phyloP scores from a whole-genome alignment of 1,139 yeast genomes.

The Kluyveromyces marxianus region DNA sequence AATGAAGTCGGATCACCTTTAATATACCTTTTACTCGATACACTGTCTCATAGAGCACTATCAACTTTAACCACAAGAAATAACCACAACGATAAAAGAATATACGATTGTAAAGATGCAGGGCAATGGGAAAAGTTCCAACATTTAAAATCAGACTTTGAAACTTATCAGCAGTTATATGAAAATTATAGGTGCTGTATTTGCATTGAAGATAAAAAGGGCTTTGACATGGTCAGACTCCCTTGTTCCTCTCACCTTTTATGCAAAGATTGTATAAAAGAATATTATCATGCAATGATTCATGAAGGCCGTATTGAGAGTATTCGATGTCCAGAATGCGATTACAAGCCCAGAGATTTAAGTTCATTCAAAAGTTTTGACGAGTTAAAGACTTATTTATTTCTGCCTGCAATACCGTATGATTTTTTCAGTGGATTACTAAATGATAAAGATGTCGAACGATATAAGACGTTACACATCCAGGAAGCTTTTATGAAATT shows the following conservation, averaged over 20 bases:
- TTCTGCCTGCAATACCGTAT: constrained; percentile 35
- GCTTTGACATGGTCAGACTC: constrained; percentile 38
- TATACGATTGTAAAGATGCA: constrained; percentile 11
- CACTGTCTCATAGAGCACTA: constrained; percentile 30
- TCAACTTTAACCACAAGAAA: constrained; percentile 14
- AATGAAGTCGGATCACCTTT: constrained; percentile 36
- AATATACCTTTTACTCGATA: constrained; percentile 40
- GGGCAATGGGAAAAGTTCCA: constrained; percentile 17
- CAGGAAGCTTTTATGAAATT: constrained; percentile 41
- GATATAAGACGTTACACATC: constrained; percentile 37
- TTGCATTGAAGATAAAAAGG: constrained; percentile 49
- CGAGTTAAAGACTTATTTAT: constrained; percentile 31
- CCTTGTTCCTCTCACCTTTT: constrained; percentile 46
- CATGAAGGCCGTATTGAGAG: constrained; percentile 45
- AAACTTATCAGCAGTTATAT: constrained; percentile 32
- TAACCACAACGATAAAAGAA: constrained; percentile 14
- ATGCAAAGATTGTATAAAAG: constrained; percentile 44
- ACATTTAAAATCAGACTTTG: constrained; percentile 20
- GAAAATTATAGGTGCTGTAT: constrained; percentile 49
- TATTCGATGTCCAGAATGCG: constrained; percentile 55
- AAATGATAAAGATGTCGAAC: constrained; percentile 28
- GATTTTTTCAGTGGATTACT: constrained; percentile 32
- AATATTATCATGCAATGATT: constrained; percentile 42
- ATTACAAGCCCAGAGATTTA: constrained; percentile 30
- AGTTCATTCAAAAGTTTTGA: constrained; percentile 22